phyloP scores from a whole-genome alignment of 345 rosid genomes.

The Eucalyptus erythrocorys region DNA sequence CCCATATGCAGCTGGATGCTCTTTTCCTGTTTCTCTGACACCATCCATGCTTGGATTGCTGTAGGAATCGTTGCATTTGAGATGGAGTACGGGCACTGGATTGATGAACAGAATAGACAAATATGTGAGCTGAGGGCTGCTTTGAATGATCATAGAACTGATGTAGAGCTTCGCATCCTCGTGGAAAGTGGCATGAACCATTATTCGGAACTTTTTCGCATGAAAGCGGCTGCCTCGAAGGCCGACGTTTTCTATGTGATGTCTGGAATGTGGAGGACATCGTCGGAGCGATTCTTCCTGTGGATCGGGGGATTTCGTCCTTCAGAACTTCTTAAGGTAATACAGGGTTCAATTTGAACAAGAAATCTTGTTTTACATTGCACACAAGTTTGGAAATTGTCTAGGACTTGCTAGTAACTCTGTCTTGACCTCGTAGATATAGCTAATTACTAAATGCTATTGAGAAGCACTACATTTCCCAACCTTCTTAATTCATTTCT shows the following conservation, averaged over 20 bases:
- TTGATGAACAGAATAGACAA: conserved; percentile 69
- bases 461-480: background rate
- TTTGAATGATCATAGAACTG: conserved; percentile 43
- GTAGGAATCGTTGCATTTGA: conserved; percentile 74
- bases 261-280: conserved; percentile 82
- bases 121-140: conserved; percentile 47
- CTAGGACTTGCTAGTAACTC: background rate
- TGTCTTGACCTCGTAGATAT: background rate
- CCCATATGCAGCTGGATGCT: background rate
- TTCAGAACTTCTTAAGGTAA: conserved; percentile 90
- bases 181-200: conserved; percentile 65
- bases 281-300: conserved; percentile 81
- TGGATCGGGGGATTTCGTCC: conserved; percentile 99
- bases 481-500: background rate
- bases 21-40: background rate
- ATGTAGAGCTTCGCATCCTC: conserved; percentile 44
- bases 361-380: background rate
- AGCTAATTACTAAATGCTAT: background rate
- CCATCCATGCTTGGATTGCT: background rate
- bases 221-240: conserved; percentile 73
- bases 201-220: conserved; percentile 70
- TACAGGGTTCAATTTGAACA: background rate
- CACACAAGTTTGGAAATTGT: background rate
- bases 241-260: conserved; percentile 76
- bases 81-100: conserved; percentile 82